Conservation (phyloP, 495 filamentous ascomycete species). For the Neurospora africana region DNA sequence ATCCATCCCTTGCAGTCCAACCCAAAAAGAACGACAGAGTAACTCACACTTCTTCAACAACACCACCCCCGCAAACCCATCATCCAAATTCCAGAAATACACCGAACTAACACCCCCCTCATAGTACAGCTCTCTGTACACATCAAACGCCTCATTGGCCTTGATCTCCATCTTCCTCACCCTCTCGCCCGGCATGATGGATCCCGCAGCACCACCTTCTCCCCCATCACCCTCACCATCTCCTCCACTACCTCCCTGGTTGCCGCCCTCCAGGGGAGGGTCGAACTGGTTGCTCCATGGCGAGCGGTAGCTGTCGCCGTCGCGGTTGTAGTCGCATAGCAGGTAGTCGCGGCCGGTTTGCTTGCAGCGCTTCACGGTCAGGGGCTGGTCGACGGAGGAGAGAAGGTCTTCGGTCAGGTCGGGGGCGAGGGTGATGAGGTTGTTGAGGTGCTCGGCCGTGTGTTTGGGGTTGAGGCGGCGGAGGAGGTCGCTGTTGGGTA, state of each 20-base stretch:
- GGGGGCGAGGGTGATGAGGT: slow-evolving; percentile 76
- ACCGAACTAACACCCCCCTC: slow-evolving; percentile 91
- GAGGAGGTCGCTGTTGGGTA: slow-evolving; percentile 72
- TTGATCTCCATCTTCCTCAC: slow-evolving; percentile 88
- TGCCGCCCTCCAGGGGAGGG: slow-evolving; percentile 53
- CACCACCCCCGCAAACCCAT: slow-evolving; percentile 94
- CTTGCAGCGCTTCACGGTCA: slow-evolving; percentile 72
- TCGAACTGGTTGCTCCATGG: slow-evolving; percentile 99
- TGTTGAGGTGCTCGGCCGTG: slow-evolving; percentile 71
- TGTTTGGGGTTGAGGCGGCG: slow-evolving; percentile 91
- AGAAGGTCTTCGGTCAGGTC: slow-evolving; percentile 95
- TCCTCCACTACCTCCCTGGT: slow-evolving; percentile 28
- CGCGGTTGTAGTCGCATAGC: slow-evolving; percentile 98
- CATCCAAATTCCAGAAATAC: slow-evolving; percentile 98
- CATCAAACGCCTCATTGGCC: slow-evolving; percentile 92
- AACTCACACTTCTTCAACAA: slow-evolving; percentile 82
- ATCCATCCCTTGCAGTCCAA: background rate
- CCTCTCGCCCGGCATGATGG: slow-evolving; percentile 59
- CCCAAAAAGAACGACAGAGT: background rate
- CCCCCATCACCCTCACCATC: slow-evolving; percentile 29
- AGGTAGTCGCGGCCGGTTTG: slow-evolving; percentile 92
- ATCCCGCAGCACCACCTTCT: slow-evolving; percentile 46
- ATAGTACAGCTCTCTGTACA: slow-evolving; percentile 96
- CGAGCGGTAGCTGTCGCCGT: slow-evolving; percentile 92
- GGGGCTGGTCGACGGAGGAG: slow-evolving; percentile 90